These are phyloP conservation scores for Yarrowia sp. DNA, from an alignment of 805 yeast genomes.

Conservation along the genomic window DNA sequence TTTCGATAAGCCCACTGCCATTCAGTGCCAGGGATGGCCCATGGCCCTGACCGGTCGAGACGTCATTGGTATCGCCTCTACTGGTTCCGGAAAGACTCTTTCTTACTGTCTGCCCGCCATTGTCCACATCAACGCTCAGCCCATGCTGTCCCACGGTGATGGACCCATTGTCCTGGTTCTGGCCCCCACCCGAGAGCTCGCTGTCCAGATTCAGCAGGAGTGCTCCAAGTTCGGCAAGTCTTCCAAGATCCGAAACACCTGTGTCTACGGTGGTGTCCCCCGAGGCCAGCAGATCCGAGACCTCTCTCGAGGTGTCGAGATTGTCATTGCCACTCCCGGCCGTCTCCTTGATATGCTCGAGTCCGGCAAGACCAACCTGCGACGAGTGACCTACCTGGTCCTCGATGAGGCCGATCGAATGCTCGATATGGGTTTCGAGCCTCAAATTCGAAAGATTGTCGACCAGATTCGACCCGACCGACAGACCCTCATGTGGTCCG, in stretches of 20 bases:
- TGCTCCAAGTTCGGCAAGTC: conserved; percentile 91
- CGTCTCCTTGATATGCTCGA: conserved; percentile 97
- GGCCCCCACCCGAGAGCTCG: conserved; percentile 98
- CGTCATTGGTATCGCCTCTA: conserved; percentile 97
- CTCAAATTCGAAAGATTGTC: conserved; percentile 97
- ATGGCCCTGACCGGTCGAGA: conserved; percentile 99
- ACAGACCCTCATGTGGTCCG: conserved; percentile 99
- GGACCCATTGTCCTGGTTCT: conserved; percentile 95
- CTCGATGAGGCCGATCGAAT: conserved; percentile 99
- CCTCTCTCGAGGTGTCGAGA: conserved; percentile 91
- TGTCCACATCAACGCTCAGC: conserved; percentile 98
- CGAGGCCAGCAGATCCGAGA: conserved; percentile 97
- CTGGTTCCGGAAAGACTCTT: conserved; percentile 98
- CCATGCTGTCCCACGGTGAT: conserved; percentile 86
- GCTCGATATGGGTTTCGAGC: conserved; percentile 99
- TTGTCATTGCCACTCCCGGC: conserved; percentile 97
- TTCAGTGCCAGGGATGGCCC: conserved; percentile 99
- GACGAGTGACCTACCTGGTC: conserved; percentile 94
- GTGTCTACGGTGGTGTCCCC: conserved; percentile 99
- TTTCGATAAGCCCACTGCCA: conserved; percentile 90
- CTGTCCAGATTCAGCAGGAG: conserved; percentile 95
- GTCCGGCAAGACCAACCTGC: conserved; percentile 87
- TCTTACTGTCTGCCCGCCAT: conserved; percentile 96
- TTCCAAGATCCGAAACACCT: conserved; percentile 86
- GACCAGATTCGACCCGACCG: conserved; percentile 99